Conservation (phyloP, 176 grass and related monocot genomes). For the Avena insularis region DNA sequence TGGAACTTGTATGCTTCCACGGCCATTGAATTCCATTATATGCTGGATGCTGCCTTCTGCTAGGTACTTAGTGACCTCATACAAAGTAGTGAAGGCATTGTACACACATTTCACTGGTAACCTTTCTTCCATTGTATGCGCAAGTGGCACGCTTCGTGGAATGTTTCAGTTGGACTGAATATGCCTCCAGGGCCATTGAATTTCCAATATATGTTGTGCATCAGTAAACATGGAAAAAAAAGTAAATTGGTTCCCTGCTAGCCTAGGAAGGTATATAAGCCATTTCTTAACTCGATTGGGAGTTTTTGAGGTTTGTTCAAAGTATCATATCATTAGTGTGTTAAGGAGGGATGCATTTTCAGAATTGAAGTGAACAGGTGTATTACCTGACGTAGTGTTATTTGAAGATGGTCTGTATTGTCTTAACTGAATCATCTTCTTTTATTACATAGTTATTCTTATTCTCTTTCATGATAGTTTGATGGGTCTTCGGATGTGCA, state of each 20-base stretch:
- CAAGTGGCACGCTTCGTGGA: background rate
- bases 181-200: background rate
- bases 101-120: background rate
- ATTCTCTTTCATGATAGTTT: background rate
- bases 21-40: background rate
- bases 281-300: background rate
- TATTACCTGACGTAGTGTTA: background rate
- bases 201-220: background rate
- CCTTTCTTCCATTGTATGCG: background rate
- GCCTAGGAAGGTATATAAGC: background rate
- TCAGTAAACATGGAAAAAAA: slow-evolving; percentile 23
- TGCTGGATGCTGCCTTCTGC: background rate
- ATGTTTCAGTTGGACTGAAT: background rate
- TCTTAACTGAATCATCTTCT: slow-evolving; percentile 17
- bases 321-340: background rate
- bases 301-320: slow-evolving; percentile 27
- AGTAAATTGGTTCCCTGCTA: background rate
- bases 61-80: slow-evolving; percentile 6
- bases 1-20: background rate
- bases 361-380: background rate
- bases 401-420: background rate
- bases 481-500: slow-evolving; percentile 10
- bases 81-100: slow-evolving; percentile 1
- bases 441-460: background rate
- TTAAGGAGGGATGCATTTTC: background rate